Conservation (phyloP, 805 yeast species). For the Cyberlindnera saturnus region DNA sequence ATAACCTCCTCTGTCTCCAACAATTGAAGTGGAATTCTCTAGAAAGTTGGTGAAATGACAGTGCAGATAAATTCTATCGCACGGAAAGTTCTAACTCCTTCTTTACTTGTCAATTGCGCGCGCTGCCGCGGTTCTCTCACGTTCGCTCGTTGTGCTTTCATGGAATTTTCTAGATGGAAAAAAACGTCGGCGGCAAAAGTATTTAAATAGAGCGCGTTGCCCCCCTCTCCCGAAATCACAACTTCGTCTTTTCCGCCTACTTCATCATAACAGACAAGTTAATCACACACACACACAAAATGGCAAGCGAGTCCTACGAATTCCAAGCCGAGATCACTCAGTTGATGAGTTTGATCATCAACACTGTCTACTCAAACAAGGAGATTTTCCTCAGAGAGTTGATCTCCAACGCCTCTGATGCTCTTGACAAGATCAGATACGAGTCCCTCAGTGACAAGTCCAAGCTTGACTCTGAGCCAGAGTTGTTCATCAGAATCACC, state of each 20-base stretch:
- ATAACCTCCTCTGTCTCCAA: no score
- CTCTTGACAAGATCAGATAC: constrained; percentile 96
- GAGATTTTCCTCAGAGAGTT: constrained; percentile 98
- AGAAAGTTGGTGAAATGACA: no score
- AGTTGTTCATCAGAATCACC: constrained; percentile 93
- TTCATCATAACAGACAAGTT: not conserved
- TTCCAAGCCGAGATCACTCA: constrained; percentile 99
- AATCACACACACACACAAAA: constrained; percentile 3
- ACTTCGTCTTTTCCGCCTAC: no score
- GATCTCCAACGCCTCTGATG: constrained; percentile 98
- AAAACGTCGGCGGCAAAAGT: not conserved
- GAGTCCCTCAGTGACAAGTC: constrained; percentile 91
- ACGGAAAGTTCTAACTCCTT: no score
- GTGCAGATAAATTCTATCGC: no score
- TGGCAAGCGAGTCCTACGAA: constrained; percentile 72
- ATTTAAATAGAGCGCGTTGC: no score
- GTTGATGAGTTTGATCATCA: constrained; percentile 99
- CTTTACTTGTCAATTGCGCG: no score
- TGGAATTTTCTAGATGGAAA: constrained; percentile 4
- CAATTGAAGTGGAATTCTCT: no score
- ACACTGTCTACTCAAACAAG: constrained; percentile 99
- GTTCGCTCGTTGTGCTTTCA: not conserved
- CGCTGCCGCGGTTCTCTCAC: no score
- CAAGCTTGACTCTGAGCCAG: constrained; percentile 91
- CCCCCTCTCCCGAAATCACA: no score